Base-by-base conservation (phyloP, 441 rosid species). In the Brassica hybrid region DNA sequence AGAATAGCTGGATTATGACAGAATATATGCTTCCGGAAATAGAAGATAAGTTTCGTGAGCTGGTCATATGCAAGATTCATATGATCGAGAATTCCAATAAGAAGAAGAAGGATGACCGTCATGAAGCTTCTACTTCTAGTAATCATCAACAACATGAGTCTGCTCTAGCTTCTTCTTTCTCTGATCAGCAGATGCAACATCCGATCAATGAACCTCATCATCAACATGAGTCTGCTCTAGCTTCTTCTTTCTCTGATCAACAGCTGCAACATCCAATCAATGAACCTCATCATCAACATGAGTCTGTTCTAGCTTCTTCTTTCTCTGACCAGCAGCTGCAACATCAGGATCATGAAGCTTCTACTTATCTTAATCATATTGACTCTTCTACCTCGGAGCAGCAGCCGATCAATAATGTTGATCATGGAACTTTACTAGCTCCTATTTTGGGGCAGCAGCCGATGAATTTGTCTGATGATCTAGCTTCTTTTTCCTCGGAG, bases 1-100 rank as follows among this genome's bases (percentile, higher is more conserved):
- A 72, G 3, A 32, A 1, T 32, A 48, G 19, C n/a, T 72, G 69
- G 69, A 62, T 48, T 48, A 72, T 62, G 61, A 48, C 36, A n/a
- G 76, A 72, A 45, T 72, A 12, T 62, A 17, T 9, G 21, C 27
- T 72, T 4, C 10, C 34, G 0, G 48, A 45, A 13, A 45, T 45
- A 13, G 2, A 45, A 13, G 54, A 2, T 13, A 45, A 13, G 54
- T 45, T 45, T 45, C 54, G 7, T 13, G 54, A 45, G 5, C 7
- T 45, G 7, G 54, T 13, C 54, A 13, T 45, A 45, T 45, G 54
- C 54, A 45, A 45, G 54, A 45, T 45, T 45, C 54, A 45, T 13
- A 7, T 45, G 16, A 13, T 45, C 54, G 16, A 45, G 16, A 45
- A 5, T 13, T 13, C 16, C 16, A 45, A 45, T 32, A 32, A 32